Base-by-base conservation (phyloP, 1,284 basidiomycete species). In the Ustilago hordei region DNA sequence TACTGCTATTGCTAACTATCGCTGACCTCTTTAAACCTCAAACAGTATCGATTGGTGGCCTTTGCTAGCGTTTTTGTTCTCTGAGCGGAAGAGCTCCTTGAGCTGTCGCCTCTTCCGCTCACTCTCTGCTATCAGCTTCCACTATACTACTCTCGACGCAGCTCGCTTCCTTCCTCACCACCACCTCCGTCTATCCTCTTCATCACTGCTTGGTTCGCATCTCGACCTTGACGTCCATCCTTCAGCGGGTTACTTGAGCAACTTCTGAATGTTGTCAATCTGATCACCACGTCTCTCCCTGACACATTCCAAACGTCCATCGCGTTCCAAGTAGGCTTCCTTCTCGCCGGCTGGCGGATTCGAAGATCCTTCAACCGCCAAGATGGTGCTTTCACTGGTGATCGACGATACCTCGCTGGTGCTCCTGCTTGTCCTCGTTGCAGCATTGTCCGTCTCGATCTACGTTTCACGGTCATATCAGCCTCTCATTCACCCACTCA, bases 401-500 rank as follows among this genome's bases (percentile, higher is more conserved):
- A 78, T 84, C 48, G 82, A 84, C 65, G 80, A 84, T 64, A 75
- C 76, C 41, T 81, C 81, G 15, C 69, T 84, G 28, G 50, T 80
- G 39, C 76, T 84, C 13, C 63, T 82, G 11, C 62, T 83, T 31
- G 55, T 58, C 23, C 69, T 84, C 31, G 78, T 81, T 28, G 64
- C 78, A 23, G 58, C 69, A 3, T 70, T 84, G 36, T 53, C 74
- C 7, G 19, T 69, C 7, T 75, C 78, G 8, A 72, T 83, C 64
- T 80, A 77, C 64, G 39, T 78, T 39, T 69, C 78, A 4, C 64
- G 75, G 3, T 70, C 70, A 52, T 81, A 82, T 47, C 80, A 80
- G 56, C 84, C 84, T 3, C 61, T 80, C 50, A 76, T 85, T 47
- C 84, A 86, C 65, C 84, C 84, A 5, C 77, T 86, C 52, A 84